A percentile compares a stretch with the other conserved stretches of the same genome.
These are phyloP conservation scores for Penicillium argentinense DNA, from an alignment of 495 filamentous ascomycete species.

Conservation along the genomic window DNA sequence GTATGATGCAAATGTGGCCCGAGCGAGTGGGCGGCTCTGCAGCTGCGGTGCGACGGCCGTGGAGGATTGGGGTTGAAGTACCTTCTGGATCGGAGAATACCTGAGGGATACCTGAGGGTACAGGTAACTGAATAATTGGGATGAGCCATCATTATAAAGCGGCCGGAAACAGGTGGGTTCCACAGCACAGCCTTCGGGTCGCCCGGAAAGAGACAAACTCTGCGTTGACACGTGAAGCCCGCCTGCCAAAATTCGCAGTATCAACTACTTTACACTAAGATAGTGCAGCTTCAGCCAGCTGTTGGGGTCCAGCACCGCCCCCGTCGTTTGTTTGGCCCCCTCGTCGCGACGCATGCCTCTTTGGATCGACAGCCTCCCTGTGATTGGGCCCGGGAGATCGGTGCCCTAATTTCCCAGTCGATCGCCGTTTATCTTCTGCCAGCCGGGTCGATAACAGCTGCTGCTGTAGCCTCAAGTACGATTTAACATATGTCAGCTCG, in stretches of 20 bases:
- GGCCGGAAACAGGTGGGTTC: slow-evolving; percentile 26
- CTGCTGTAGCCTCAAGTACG: too few species aligned
- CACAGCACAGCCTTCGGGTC: slow-evolving; percentile 41
- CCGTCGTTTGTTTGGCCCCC: not conserved
- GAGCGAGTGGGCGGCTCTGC: not conserved
- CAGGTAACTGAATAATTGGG: too few species aligned
- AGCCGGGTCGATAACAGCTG: too few species aligned
- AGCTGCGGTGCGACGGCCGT: not conserved
- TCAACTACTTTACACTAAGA: too few species aligned
- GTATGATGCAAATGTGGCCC: slow-evolving; percentile 12
- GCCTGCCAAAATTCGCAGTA: too few species aligned
- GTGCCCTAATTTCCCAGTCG: slow-evolving; percentile 7
- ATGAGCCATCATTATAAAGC: too few species aligned
- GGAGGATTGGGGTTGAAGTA: not conserved
- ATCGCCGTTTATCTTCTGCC: too few species aligned
- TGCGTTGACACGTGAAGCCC: too few species aligned
- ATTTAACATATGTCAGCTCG: too few species aligned
- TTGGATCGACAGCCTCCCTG: not conserved
- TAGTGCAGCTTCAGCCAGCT: too few species aligned
- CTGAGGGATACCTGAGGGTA: too few species aligned
- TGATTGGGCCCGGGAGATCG: slow-evolving; percentile 18
- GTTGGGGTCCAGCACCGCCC: not conserved
- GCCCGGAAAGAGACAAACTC: slow-evolving; percentile 21
- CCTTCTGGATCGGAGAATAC: too few species aligned
- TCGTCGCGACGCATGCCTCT: not conserved